These are phyloP conservation scores for Lichtheimia hyalospora DNA, from an alignment of 371 early-diverging fungal genomes.

Conservation along the genomic window DNA sequence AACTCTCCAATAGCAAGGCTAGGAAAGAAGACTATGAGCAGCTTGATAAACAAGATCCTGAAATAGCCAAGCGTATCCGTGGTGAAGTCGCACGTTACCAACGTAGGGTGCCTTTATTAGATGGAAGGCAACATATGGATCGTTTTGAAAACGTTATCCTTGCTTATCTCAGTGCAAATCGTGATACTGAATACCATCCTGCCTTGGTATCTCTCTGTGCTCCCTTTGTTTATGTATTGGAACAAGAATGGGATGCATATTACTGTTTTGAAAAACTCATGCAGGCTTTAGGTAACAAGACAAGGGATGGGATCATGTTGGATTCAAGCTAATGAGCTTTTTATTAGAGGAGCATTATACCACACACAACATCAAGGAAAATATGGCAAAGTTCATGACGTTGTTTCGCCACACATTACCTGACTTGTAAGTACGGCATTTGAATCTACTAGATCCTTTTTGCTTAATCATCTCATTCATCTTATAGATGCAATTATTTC, in stretches of 20 bases:
- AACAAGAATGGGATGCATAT: slow-evolving; percentile 80
- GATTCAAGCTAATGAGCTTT: too few species aligned
- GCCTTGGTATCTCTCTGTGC: slow-evolving; percentile 80
- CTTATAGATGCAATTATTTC: slow-evolving; percentile 73
- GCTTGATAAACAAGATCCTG: slow-evolving; percentile 74
- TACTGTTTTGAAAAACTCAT: slow-evolving; percentile 79
- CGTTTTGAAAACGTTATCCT: slow-evolving; percentile 82
- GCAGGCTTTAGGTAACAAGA: slow-evolving; percentile 60
- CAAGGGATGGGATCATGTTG: too few species aligned
- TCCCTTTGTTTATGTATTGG: slow-evolving; percentile 77
- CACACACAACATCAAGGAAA: slow-evolving; percentile 57
- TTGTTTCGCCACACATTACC: slow-evolving; percentile 75
- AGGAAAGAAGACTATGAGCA: slow-evolving; percentile 73
- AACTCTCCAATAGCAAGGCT: slow-evolving; percentile 66
- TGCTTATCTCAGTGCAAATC: slow-evolving; percentile 79
- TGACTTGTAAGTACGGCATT: slow-evolving; percentile 45
- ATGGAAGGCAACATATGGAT: slow-evolving; percentile 30
- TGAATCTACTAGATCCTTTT: not conserved
- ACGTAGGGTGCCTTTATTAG: slow-evolving; percentile 41
- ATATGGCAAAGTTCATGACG: slow-evolving; percentile 82
- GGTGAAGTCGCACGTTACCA: slow-evolving; percentile 85
- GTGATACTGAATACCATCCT: slow-evolving; percentile 75
- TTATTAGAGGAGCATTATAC: slow-evolving; percentile 64
- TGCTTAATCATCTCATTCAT: slow-evolving; percentile 1
- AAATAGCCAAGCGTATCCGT: slow-evolving; percentile 81